Base-by-base conservation (phyloP, 169 alveolate species). In the Babesia bigemina region DNA sequence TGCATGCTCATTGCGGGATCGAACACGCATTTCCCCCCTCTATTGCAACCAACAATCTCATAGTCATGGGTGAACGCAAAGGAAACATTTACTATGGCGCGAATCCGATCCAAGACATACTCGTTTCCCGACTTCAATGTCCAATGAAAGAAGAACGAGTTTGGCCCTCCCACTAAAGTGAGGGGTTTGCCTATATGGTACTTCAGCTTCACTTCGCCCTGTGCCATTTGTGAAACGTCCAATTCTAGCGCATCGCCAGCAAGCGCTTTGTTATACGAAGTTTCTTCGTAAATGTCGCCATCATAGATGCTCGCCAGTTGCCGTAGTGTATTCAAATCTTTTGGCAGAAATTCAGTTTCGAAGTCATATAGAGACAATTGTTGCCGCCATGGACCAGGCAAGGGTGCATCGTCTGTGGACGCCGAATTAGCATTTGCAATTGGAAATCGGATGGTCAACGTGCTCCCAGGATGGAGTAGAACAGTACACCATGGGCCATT, bases 191-290 rank as follows among this genome's bases (percentile, higher is more conserved):
- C 45, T 45, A 10, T 0, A 29, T 17, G 11, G 28, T 65, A 65
- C 6, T 21, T 45, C 61, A 65, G 16, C 13, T 28, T 45, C 12
- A 65, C 49, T 11, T 24, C 59, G 6, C 74, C 74, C 28, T 19
- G 24, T n/a, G n/a, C 42, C 14, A 24, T 24, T 49, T 48, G n/a
- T 24, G 74, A 47, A 21, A 16, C 28, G 45, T 47, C 74, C 26
- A 65, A 24, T 42, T 29, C 59, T 1, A 65, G 61, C 16, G 74
- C 74, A 45, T 47, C 74, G 6, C 74, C 74, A 7, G 33, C 61
- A 4, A 65, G 22, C 3, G 8, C 28, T 8, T 65, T 45, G 19
- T 65, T 22, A 49, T 65, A 47, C 19, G 14, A 10, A 10, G 8
- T 16, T 10, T 45, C 50, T 45, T 45, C 50, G 1, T 13, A 13